These are phyloP conservation scores for Colletotrichum endophyticum DNA, from an alignment of 2,329 filamentous ascomycete species.

Conservation along the genomic window DNA sequence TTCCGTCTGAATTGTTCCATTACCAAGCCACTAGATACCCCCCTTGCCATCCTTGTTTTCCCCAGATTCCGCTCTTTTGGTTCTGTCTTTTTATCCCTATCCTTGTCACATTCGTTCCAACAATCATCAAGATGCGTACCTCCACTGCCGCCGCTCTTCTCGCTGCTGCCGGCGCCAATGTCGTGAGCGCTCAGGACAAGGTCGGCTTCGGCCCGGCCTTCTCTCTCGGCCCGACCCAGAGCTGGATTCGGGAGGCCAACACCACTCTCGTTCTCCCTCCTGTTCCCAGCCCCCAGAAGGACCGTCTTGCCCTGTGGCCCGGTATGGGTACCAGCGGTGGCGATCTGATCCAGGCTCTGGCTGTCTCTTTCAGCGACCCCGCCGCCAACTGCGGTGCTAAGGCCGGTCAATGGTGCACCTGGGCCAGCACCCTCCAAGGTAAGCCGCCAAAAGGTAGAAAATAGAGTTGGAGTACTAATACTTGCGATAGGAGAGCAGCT, in stretches of 20 bases:
- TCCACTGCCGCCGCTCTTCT: not conserved
- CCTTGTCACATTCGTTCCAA: not conserved
- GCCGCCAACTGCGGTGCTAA: not conserved
- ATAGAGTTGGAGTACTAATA: not conserved
- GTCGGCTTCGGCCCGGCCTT: not conserved
- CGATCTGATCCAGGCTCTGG: not conserved
- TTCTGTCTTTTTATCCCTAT: not conserved
- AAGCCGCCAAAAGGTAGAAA: rapidly evolving
- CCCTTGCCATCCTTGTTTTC: not conserved
- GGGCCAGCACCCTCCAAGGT: not conserved
- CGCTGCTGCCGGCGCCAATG: not conserved
- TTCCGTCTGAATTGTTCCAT: not conserved
- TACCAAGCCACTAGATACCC: not conserved
- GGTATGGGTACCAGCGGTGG: not conserved
- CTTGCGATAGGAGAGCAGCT: not conserved
- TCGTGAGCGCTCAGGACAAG: not conserved
- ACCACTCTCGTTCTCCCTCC: not conserved
- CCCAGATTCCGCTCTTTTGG: not conserved
- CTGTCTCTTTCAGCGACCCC: not conserved
- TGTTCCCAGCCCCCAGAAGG: not conserved
- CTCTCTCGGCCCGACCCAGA: not conserved
- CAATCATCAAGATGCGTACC: not conserved
- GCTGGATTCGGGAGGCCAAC: not conserved
- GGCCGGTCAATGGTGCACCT: not conserved
- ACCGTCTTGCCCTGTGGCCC: not conserved